Conservation (phyloP, 345 rosid genomes). For the Eutrema heterophyllum region DNA sequence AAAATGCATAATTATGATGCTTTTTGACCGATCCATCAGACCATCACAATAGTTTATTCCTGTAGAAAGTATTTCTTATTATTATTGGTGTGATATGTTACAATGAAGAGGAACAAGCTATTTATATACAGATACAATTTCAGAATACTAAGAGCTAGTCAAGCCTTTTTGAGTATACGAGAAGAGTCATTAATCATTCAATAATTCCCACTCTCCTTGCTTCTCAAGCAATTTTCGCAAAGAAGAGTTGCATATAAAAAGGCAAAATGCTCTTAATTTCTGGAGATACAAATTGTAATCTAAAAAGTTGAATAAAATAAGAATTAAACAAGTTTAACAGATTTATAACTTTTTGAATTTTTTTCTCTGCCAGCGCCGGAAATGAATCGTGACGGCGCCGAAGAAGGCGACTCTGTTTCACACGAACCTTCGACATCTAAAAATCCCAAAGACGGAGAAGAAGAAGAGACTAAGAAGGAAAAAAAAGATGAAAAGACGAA, state of each 20-base stretch:
- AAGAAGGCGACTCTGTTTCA: constrained; percentile 20
- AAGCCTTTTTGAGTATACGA: no score
- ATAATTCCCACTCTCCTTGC: constrained; percentile 32
- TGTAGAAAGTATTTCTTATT: no score
- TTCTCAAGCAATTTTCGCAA: constrained; percentile 24
- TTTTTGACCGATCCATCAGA: constrained; percentile 24
- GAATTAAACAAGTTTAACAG: background rate
- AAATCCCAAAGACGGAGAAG: constrained; percentile 26
- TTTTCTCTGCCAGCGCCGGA: constrained; percentile 11
- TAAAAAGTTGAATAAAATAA: background rate
- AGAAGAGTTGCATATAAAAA: constrained; percentile 11
- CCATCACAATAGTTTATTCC: constrained; percentile 17
- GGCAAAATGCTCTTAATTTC: background rate
- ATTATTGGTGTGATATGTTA: no score
- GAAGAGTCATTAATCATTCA: no score
- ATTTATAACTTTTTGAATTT: background rate
- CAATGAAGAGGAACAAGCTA: no score
- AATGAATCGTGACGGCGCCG: constrained; percentile 23
- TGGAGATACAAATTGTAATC: background rate
- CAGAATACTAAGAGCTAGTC: no score
- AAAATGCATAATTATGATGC: constrained; percentile 7
- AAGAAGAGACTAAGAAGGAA: constrained; percentile 16
- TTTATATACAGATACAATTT: no score
- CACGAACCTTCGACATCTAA: constrained; percentile 46
- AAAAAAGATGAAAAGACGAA: constrained; percentile 17